Evolutionary conservation across 2,329 filamentous ascomycete species (phyloP).

Genomic region (Hymenoscyphus repandus): DNA sequence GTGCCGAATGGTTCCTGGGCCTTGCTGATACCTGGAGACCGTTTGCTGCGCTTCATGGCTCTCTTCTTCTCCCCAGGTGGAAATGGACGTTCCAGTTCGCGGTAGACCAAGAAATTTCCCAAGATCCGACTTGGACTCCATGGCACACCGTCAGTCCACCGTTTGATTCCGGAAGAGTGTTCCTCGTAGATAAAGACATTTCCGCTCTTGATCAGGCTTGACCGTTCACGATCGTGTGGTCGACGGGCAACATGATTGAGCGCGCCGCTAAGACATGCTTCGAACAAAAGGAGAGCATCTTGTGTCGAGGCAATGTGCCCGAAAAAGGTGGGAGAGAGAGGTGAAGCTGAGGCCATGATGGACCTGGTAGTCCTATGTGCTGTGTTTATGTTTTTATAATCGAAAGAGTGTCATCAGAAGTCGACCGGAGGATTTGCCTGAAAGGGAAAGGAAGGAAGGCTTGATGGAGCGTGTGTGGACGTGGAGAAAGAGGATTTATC

Average conservation of each 20-base stretch:
- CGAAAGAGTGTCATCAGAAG: conserved; percentile 16
- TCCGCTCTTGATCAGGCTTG: conserved; percentile 73
- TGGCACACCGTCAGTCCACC: conserved; percentile 87
- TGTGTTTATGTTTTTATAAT: conserved; percentile 5
- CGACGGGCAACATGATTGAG: conserved; percentile 74
- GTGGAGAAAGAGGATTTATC: conserved; percentile 15
- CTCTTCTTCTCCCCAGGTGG: conserved; percentile 81
- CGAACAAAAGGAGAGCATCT: conserved; percentile 73
- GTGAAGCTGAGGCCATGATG: conserved; percentile 19
- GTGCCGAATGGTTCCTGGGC: conserved; percentile 17
- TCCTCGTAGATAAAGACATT: conserved; percentile 91
- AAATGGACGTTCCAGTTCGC: conserved; percentile 96
- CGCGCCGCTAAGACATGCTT: conserved; percentile 67
- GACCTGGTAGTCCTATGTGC: conserved; percentile 2
- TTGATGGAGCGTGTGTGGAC: conserved; percentile 8
- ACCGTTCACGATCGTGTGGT: conserved; percentile 79
- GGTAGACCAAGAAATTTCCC: conserved; percentile 93
- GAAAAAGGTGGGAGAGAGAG: conserved; percentile 22
- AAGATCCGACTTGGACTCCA: conserved; percentile 95
- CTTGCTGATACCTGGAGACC: conserved; percentile 28
- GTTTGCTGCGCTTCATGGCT: conserved; percentile 65
- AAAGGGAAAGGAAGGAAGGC: conserved; percentile 13
- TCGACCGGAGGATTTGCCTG: conserved; percentile 14
- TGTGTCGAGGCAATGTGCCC: conserved; percentile 26
- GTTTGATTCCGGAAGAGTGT: conserved; percentile 82